Percentiles rank a stretch among this genome's conserved stretches.
These are phyloP conservation scores for Dendrocalamus sinicus DNA, from an alignment of 176 grass and related monocot species.

Conservation along the genomic window DNA sequence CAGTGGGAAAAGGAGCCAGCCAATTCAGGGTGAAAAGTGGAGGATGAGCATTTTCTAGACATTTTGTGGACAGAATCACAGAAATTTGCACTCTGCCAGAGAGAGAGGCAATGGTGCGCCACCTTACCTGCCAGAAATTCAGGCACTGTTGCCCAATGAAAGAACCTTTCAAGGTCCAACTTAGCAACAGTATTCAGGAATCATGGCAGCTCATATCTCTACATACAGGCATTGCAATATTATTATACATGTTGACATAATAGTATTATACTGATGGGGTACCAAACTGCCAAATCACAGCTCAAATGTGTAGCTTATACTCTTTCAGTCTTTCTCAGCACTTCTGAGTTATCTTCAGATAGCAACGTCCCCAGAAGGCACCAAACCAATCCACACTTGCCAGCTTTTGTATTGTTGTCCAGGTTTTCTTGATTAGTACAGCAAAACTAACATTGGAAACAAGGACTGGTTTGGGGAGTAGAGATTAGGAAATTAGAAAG, in stretches of 20 bases:
- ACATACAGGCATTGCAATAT: conserved; percentile 33
- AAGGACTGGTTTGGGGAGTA: background rate
- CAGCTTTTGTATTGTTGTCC: conserved; percentile 32
- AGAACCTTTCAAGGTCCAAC: conserved; percentile 32
- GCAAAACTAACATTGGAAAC: conserved; percentile 33
- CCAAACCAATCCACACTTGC: conserved; percentile 42
- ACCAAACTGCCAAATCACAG: conserved; percentile 39
- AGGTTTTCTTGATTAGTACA: conserved; percentile 39
- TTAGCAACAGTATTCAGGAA: conserved; percentile 14
- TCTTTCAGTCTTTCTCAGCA: background rate
- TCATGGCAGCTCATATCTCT: conserved; percentile 47
- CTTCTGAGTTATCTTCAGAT: conserved; percentile 22
- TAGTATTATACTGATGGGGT: conserved; percentile 23
- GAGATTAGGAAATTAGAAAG: conserved; percentile 31
- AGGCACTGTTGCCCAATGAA: conserved; percentile 25
- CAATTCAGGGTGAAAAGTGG: background rate
- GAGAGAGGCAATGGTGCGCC: conserved; percentile 24
- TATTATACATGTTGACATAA: conserved; percentile 21
- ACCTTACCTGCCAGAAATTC: conserved; percentile 37
- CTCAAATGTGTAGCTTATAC: conserved; percentile 36
- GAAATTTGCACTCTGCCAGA: conserved; percentile 2
- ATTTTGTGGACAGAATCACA: background rate
- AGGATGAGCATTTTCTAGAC: conserved; percentile 4
- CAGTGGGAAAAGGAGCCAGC: background rate
- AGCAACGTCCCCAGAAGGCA: conserved; percentile 43